Conservation (phyloP, 2,329 filamentous ascomycete genomes). For the Cercospora nicotianae region DNA sequence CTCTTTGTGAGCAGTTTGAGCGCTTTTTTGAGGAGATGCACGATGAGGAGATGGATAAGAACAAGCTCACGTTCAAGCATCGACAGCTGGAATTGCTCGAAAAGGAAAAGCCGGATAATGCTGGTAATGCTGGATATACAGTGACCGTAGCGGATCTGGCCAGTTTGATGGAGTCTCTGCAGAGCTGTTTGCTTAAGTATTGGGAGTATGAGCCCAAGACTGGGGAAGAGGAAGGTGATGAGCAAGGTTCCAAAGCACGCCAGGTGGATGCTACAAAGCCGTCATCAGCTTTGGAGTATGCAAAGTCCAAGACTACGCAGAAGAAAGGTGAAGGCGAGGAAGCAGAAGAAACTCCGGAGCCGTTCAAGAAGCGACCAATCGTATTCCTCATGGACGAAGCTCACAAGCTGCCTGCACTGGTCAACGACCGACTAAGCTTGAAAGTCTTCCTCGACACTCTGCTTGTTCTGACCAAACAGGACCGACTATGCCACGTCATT, state of each 20-base stretch:
- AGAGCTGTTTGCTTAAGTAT: conserved; percentile 26
- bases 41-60: conserved; percentile 26
- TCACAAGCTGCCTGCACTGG: conserved; percentile 24
- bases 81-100: conserved; percentile 20
- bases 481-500: conserved; percentile 25
- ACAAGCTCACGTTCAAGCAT: conserved; percentile 23
- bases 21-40: conserved; percentile 24
- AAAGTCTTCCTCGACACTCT: conserved; percentile 27
- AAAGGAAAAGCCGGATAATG: conserved; percentile 22
- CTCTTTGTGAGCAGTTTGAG: conserved; percentile 24
- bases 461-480: conserved; percentile 26
- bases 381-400: conserved; percentile 25
- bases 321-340: background rate
- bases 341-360: background rate
- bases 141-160: conserved; percentile 24
- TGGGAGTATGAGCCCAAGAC: conserved; percentile 21
- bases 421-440: conserved; percentile 21
- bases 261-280: conserved; percentile 16
- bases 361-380: conserved; percentile 22
- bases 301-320: background rate
- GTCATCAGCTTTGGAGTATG: background rate
- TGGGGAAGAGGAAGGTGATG: conserved; percentile 1
- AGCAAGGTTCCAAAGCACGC: background rate
- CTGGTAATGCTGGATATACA: conserved; percentile 18
- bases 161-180: conserved; percentile 25